Evolutionary conservation across 148 eudicot genomes (phyloP), one percentile per base, ranked within the genome.

Genomic region (Arctostaphylos glauca): DNA sequence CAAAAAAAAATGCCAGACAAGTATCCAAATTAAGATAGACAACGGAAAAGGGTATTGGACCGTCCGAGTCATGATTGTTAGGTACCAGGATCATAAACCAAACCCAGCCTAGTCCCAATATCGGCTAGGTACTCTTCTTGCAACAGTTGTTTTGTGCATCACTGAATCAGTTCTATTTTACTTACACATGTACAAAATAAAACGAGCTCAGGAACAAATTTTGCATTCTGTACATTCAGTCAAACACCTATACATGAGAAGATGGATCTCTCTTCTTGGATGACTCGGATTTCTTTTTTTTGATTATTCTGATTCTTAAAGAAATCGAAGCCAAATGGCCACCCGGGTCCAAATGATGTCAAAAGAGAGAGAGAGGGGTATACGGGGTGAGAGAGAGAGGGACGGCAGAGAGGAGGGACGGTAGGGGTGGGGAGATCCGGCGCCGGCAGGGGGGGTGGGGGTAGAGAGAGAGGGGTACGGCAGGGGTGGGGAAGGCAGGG

Each of bases 331-430:
- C 94, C 82, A 58, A 94, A 93, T 44, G 93, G 94, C 2, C 94
- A 96, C 68, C 94, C 95, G 79, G 87, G 90, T 85, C 98, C 98
- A 87, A 94, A 91, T 67, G 91, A 82, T 21, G 94, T 91, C 80
- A 93, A 82, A 80, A n/a, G n/a, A n/a, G n/a, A n/a, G n/a, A n/a
- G n/a, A n/a, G n/a, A n/a, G n/a, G n/a, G n/a, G n/a, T n/a, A n/a
- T n/a, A n/a, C n/a, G n/a, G n/a, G n/a, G n/a, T n/a, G n/a, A n/a
- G n/a, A n/a, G n/a, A n/a, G n/a, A n/a, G n/a, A n/a, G n/a, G n/a
- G n/a, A n/a, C n/a, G n/a, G n/a, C n/a, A n/a, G n/a, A n/a, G n/a
- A n/a, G n/a, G n/a, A n/a, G n/a, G n/a, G n/a, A n/a, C n/a, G n/a
- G n/a, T n/a, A n/a, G n/a, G n/a, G n/a, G n/a, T n/a, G n/a, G n/a